phyloP scores from a whole-genome alignment of 371 early-diverging fungal species.

The Parasitella parasitica region DNA sequence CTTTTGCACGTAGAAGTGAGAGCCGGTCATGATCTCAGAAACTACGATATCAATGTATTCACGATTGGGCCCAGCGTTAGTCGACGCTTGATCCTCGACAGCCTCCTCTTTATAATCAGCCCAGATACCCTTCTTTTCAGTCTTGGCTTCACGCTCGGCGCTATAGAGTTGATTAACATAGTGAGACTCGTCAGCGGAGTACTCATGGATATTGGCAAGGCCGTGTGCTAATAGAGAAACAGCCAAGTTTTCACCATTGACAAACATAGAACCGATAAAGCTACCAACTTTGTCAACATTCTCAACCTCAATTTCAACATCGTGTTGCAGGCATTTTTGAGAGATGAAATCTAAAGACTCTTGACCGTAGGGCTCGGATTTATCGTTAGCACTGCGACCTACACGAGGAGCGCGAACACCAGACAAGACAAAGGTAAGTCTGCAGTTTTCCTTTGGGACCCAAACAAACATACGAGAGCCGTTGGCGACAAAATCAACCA shows the following conservation, averaged over 20 bases:
- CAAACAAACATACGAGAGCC: constrained; percentile 83
- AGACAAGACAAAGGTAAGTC: constrained; percentile 82
- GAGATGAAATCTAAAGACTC: constrained; percentile 78
- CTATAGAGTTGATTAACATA: constrained; percentile 68
- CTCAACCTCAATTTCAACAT: constrained; percentile 88
- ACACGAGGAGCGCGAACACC: constrained; percentile 76
- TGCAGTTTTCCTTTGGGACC: constrained; percentile 84
- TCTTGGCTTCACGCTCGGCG: constrained; percentile 81
- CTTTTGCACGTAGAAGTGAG: constrained; percentile 78
- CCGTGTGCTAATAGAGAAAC: constrained; percentile 75
- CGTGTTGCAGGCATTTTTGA: constrained; percentile 80
- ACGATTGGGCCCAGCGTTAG: constrained; percentile 53
- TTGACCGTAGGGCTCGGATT: constrained; percentile 84
- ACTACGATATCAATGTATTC: constrained; percentile 83
- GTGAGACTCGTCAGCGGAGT: constrained; percentile 80
- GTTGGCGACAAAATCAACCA: constrained; percentile 86
- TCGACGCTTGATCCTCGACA: constrained; percentile 32
- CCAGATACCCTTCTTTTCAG: constrained; percentile 60
- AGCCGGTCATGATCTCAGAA: constrained; percentile 75
- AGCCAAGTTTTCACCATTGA: constrained; percentile 68
- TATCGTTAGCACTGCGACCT: constrained; percentile 64
- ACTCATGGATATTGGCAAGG: constrained; percentile 79
- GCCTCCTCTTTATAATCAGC: constrained; percentile 37
- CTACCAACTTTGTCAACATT: constrained; percentile 87
- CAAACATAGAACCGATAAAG: constrained; percentile 83